phyloP scores from a whole-genome alignment of 2,329 filamentous ascomycete genomes.

The Epicoccum sorghinum region DNA sequence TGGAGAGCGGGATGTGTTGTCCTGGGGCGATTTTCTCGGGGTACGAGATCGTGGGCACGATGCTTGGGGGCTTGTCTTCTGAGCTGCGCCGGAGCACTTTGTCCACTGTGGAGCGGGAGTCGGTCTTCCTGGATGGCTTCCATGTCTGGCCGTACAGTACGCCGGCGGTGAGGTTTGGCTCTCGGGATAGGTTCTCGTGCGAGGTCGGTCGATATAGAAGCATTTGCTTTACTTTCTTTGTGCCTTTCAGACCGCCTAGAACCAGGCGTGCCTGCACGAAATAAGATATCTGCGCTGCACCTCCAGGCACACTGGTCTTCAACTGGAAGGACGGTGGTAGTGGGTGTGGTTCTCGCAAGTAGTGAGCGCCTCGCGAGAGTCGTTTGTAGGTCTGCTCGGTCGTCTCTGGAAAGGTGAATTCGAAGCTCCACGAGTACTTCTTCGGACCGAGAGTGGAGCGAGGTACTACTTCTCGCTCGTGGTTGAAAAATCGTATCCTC shows the following conservation, averaged over 20 bases:
- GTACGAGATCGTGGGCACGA: conserved; percentile 40
- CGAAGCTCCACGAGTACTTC: conserved; percentile 43
- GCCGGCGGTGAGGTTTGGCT: conserved; percentile 27
- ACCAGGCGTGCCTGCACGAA: conserved; percentile 36
- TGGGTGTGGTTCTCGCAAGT: conserved; percentile 38
- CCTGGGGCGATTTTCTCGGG: conserved; percentile 39
- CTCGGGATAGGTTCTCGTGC: conserved; percentile 14
- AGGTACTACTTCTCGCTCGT: conserved; percentile 32
- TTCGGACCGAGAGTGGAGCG: conserved; percentile 27
- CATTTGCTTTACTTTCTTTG: conserved; percentile 28
- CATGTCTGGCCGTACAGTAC: conserved; percentile 38
- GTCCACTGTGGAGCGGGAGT: conserved; percentile 24
- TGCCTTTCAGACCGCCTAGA: conserved; percentile 18
- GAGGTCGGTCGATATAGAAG: conserved; percentile 37
- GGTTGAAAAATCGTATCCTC: conserved; percentile 37
- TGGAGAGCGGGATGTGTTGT: conserved; percentile 39
- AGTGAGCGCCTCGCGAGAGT: conserved; percentile 36
- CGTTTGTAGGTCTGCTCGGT: conserved; percentile 38
- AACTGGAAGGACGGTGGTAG: conserved; percentile 43
- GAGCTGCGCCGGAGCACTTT: conserved; percentile 29
- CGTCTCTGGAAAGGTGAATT: conserved; percentile 43
- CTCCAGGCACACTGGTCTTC: conserved; percentile 33
- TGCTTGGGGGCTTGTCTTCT: conserved; percentile 23
- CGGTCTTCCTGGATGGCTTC: conserved; percentile 28
- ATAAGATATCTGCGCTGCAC: conserved; percentile 40